Conservation (phyloP, 2,329 filamentous ascomycete genomes). For the Fusarium sp. region DNA sequence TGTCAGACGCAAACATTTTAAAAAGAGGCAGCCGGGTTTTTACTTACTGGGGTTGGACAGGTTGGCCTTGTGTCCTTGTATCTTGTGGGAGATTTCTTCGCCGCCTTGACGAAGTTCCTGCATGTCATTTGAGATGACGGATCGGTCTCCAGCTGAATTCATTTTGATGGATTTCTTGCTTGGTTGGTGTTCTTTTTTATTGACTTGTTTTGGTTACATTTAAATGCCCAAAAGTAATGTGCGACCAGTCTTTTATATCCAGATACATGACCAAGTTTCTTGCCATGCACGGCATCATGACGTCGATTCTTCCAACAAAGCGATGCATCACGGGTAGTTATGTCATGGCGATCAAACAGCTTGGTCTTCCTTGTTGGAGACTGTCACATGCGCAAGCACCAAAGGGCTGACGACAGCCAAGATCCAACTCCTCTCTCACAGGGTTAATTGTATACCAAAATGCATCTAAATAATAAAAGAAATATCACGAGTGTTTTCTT, state of each 20-base stretch:
- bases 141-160: constrained; percentile 50
- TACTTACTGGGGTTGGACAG: constrained; percentile 55
- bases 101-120: constrained; percentile 48
- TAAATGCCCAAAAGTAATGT: too few relatives aligned
- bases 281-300: constrained; percentile 23
- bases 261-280: not conserved
- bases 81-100: constrained; percentile 43
- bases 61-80: constrained; percentile 57
- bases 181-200: not conserved
- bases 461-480: not conserved
- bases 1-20: not conserved
- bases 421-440: not conserved
- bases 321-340: constrained; percentile 14
- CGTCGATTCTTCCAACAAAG: constrained; percentile 13
- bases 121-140: constrained; percentile 53
- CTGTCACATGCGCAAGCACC: not conserved
- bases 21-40: not conserved
- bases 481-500: not conserved
- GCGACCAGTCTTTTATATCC: constrained; percentile 7
- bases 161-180: constrained; percentile 20
- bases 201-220: not conserved
- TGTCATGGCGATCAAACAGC: constrained; percentile 32
- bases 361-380: constrained; percentile 1
- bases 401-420: not conserved
- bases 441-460: not conserved